phyloP scores from a whole-genome alignment of 306 rosid species.

The Chamaecrista fasciculata region DNA sequence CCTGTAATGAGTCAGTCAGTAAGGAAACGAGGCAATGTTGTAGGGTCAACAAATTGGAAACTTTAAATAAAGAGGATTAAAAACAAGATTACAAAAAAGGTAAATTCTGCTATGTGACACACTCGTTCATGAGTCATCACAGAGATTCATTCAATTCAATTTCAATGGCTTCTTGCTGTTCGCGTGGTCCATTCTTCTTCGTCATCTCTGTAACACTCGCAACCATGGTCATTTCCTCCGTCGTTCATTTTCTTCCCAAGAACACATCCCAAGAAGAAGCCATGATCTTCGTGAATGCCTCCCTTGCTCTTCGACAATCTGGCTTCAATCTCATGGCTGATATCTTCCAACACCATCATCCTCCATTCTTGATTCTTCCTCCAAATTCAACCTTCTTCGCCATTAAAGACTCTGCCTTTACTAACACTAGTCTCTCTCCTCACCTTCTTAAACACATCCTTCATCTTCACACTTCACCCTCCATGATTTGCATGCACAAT shows the following conservation, averaged over 20 bases:
- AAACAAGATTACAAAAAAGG: no score
- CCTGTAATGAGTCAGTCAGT: no score
- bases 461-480: conserved; percentile 43
- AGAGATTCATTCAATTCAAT: no score
- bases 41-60: no score
- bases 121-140: no score
- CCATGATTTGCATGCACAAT: conserved; percentile 34
- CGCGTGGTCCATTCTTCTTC: conserved; percentile 40
- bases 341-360: conserved; percentile 57
- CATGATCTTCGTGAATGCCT: conserved; percentile 37
- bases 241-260: conserved; percentile 37
- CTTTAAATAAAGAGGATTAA: no score
- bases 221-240: conserved; percentile 47
- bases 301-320: conserved; percentile 46
- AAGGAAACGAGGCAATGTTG: no score
- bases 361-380: conserved; percentile 50
- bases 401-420: conserved; percentile 41
- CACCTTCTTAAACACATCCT: conserved; percentile 41
- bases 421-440: conserved; percentile 43
- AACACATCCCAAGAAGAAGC: conserved; percentile 22
- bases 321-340: conserved; percentile 60
- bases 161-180: conserved; percentile 54
- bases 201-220: conserved; percentile 43
- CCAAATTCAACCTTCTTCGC: conserved; percentile 49
- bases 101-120: no score